Conservation (phyloP, 2,329 filamentous ascomycete species). For the Aspergillus viridinutans region DNA sequence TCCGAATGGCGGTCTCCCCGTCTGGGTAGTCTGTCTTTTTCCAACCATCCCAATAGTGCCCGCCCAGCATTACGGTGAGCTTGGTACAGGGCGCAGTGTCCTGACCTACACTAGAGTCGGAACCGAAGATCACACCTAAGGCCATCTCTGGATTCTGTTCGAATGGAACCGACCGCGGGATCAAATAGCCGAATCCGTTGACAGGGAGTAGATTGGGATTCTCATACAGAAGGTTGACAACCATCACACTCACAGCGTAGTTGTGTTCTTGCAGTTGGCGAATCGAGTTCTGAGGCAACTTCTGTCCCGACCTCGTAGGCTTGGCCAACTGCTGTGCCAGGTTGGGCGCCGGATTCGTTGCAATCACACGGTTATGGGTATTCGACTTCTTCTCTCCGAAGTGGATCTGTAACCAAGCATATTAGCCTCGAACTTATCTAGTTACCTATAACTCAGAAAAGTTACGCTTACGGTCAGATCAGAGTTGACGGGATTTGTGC, state of each 20-base stretch:
- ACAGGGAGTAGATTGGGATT: conserved; percentile 60
- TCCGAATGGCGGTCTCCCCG: conserved; percentile 60
- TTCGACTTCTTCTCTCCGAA: conserved; percentile 4
- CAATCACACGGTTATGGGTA: conserved; percentile 30
- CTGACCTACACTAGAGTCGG: conserved; percentile 57
- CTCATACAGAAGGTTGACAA: conserved; percentile 83
- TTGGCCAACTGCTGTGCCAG: conserved; percentile 23
- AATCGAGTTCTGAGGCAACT: conserved; percentile 17
- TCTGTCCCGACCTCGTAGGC: conserved; percentile 1
- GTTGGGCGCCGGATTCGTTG: conserved; percentile 27
- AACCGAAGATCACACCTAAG: conserved; percentile 91
- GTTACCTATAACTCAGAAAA: neutral
- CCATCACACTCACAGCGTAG: conserved; percentile 76
- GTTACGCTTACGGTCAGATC: conserved; percentile 22
- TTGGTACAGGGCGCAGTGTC: conserved; percentile 67
- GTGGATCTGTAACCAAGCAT: conserved; percentile 13
- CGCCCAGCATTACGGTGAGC: conserved; percentile 89
- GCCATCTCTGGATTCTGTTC: conserved; percentile 76
- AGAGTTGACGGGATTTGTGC: conserved; percentile 17
- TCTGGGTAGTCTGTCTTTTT: conserved; percentile 53
- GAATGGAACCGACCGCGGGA: conserved; percentile 67
- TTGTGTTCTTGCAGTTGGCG: conserved; percentile 37
- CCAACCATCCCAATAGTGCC: conserved; percentile 80
- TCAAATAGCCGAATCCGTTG: conserved; percentile 83
- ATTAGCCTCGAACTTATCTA: neutral